A percentile compares a stretch with the other conserved stretches of the same genome.
Evolutionary conservation across 768 basidiomycete species (phyloP).

Genomic region (Ramaria rubella): DNA sequence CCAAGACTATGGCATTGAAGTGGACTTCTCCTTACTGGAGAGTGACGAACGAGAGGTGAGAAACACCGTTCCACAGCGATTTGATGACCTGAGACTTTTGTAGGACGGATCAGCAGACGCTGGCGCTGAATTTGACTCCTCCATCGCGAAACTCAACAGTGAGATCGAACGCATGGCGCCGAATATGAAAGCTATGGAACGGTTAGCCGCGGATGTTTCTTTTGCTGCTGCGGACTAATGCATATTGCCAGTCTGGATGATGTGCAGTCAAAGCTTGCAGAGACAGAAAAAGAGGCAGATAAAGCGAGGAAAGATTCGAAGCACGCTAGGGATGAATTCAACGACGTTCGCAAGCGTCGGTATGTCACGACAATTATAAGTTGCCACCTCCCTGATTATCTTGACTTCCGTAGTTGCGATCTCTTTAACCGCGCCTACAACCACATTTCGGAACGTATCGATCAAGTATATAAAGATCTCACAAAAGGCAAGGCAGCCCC

Average conservation of each 20-base stretch:
- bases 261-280: constrained; percentile 74
- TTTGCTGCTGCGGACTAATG: background rate
- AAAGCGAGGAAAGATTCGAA: constrained; percentile 87
- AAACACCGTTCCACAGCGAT: constrained; percentile 14
- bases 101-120: constrained; percentile 59
- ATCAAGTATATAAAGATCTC: constrained; percentile 94
- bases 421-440: constrained; percentile 94
- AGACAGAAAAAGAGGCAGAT: constrained; percentile 90
- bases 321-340: constrained; percentile 85
- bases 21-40: constrained; percentile 70
- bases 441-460: constrained; percentile 92
- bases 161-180: constrained; percentile 95
- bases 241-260: constrained; percentile 61
- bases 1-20: constrained; percentile 82
- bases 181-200: constrained; percentile 93
- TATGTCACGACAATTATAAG: constrained; percentile 27
- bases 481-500: constrained; percentile 93
- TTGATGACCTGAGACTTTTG: background rate
- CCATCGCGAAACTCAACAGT: constrained; percentile 57
- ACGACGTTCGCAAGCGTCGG: constrained; percentile 79
- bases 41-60: constrained; percentile 69
- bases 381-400: background rate
- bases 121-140: constrained; percentile 66
- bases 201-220: constrained; percentile 37
- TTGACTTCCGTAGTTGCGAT: constrained; percentile 44